Evolutionary conservation across 306 rosid genomes (phyloP).

Genomic region (Vigna unguiculata): DNA sequence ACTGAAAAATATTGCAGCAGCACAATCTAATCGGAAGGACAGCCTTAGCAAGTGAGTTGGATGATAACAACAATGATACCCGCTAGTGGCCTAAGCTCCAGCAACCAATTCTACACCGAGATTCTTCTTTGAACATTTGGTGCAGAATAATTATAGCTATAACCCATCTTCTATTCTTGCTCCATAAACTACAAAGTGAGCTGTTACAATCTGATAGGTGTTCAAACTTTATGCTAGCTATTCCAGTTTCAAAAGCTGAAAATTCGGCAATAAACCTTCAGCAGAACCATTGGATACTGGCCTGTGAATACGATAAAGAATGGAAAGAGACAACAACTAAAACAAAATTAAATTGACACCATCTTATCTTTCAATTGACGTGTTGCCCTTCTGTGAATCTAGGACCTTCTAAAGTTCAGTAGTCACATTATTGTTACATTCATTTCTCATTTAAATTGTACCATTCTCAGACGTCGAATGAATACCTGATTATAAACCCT

Average conservation of each 20-base stretch:
- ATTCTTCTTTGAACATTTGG: slow-evolving; percentile 55
- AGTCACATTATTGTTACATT: not conserved
- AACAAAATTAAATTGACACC: not conserved
- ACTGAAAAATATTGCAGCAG: slow-evolving; percentile 50
- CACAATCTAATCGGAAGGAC: slow-evolving; percentile 56
- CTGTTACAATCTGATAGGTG: not conserved
- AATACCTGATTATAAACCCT: not conserved
- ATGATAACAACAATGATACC: slow-evolving; percentile 76
- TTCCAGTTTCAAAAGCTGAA: not conserved
- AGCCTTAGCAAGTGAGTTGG: slow-evolving; percentile 64
- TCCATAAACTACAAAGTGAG: not conserved
- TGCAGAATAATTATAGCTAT: not conserved
- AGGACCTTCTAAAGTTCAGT: not conserved
- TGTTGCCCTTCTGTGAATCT: not conserved
- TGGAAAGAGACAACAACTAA: not conserved
- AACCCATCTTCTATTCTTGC: not conserved
- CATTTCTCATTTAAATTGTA: not conserved
- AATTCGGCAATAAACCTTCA: not conserved
- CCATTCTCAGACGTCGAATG: not conserved
- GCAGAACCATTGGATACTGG: not conserved
- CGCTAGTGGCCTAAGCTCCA: slow-evolving; percentile 57
- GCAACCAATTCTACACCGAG: slow-evolving; percentile 63
- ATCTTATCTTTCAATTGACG: not conserved
- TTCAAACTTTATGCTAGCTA: not conserved
- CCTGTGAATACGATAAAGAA: not conserved